Evolutionary conservation across 208 protist species (phyloP), one percentile per base, ranked within the genome.

Genomic region (Leishmania gerbilli): DNA sequence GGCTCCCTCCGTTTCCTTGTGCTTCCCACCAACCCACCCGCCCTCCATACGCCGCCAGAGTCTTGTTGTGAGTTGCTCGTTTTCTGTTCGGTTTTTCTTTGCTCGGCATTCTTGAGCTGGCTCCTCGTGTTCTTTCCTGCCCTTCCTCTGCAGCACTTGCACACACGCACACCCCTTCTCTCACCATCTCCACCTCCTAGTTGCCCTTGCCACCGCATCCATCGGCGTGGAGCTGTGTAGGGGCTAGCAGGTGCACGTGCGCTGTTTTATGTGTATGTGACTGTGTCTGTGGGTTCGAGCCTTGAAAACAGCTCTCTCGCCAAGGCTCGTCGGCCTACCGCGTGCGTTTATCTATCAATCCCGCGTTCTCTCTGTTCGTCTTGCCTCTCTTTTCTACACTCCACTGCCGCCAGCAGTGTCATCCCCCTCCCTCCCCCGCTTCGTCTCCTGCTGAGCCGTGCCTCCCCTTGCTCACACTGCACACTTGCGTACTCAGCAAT

Each of bases 381-480:
- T 24, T 34, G 7, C n/a, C 47, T 74, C 13, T 74, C 47, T 27
- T 82, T 76, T 74, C 67, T 17, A 27, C 58, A 37, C 69, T 68
- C 37, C 37, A 58, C 65, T 40, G 51, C 17, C 62, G 40, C 34
- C 40, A 42, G 8, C n/a, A 60, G 55, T 31, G 27, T 7, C 51
- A 40, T 65, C 8, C 34, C 11, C 11, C 31, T 37, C 34, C 4
- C 74, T 13, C 37, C n/a, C 49, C 34, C 24, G 8, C 42, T n/a
- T 47, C 17, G 27, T 34, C 65, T 55, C 51, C 58, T 64, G 27
- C 49, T 37, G 37, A 13, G 34, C 17, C 5, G n/a, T 62, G 64
- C 69, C 53, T 27, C 53, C 19, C 68, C 62, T 53, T 53, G 34
- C 17, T 49, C 40, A 27, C 68, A 6, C 55, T 55, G 9, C 6